Base-by-base conservation (phyloP, 1,284 basidiomycete species). In the Apiotrichum brassicae region DNA sequence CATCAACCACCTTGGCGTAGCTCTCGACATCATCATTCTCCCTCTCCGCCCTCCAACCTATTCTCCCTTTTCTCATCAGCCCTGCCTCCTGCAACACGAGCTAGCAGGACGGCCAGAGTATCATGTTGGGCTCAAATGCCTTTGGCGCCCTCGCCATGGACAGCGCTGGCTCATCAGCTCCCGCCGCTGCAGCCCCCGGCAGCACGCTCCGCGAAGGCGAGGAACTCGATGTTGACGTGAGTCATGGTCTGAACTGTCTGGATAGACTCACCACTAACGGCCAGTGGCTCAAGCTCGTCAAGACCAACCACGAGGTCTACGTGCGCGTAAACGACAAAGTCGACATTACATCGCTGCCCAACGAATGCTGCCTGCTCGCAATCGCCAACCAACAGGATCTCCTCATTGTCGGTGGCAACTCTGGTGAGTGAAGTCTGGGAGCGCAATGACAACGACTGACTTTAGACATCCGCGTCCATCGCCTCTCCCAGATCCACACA, bases 211-310 rank as follows among this genome's bases (percentile, higher is more conserved):
- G 60, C 14, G 66, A 71, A 41, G 69, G 69, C 25, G 67, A 69
- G 18, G 70, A 72, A 36, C 43, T 64, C 1, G 70, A 72, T 42
- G 62, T 59, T 4, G 68, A 71, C 25, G 68, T 70, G 46, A 59
- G 65, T 56, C 14, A 22, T 12, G 11, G 8, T 12, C 6, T 11
- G 28, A 30, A 9, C 28, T 30, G 9, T 12, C 9, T 3, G n/a
- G 20, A n/a, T 22, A n/a, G n/a, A 25, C 20, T 34, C 3, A 33
- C 33, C 26, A 14, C 11, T 26, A n/a, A n/a, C n/a, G 14, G 4
- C 6, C 56, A 75, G 72, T 74, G 72, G 72, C 55, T 75, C n/a
- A 54, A 60, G 38, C 63, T 74, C 8, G 59, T 66, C 54, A 71
- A 69, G 52, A 66, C 70, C 3, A 70, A 70, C 35, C 59, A 69